phyloP scores from a whole-genome alignment of 2,329 filamentous ascomycete genomes.

The Fusarium beomiforme region DNA sequence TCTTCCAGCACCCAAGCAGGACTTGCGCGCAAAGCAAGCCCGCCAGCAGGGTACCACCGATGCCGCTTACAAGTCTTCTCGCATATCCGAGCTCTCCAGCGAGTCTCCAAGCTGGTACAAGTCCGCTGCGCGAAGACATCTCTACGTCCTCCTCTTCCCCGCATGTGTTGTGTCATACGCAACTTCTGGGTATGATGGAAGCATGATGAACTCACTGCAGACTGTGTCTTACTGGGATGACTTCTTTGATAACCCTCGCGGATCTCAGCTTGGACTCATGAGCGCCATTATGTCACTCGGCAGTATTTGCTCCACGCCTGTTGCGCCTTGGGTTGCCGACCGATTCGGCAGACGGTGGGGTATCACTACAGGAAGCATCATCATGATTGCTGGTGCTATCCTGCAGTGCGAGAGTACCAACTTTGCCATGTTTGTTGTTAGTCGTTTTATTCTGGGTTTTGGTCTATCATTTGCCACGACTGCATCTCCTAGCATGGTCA shows the following conservation, averaged over 20 bases:
- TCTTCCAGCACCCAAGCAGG: background rate
- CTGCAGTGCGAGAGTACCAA: constrained; percentile 46
- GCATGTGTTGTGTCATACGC: constrained; percentile 49
- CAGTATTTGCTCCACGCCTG: constrained; percentile 50
- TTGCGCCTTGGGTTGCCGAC: constrained; percentile 47
- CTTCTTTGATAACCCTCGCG: constrained; percentile 50
- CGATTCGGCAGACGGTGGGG: constrained; percentile 45
- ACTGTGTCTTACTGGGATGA: constrained; percentile 53
- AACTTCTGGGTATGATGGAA: constrained; percentile 56
- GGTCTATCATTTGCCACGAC: constrained; percentile 63
- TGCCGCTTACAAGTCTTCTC: constrained; percentile 38
- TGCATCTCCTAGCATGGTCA: constrained; percentile 60
- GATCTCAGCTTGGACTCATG: constrained; percentile 46
- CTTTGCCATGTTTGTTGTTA: constrained; percentile 63
- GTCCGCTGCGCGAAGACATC: constrained; percentile 42
- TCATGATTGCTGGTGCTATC: constrained; percentile 47
- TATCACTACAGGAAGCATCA: constrained; percentile 45
- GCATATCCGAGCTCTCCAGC: constrained; percentile 42
- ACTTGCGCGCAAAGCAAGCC: constrained; percentile 19
- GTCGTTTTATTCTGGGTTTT: constrained; percentile 63
- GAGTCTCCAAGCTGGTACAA: constrained; percentile 45
- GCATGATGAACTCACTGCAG: constrained; percentile 62
- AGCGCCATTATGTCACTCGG: constrained; percentile 60
- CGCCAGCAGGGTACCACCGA: constrained; percentile 22
- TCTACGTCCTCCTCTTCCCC: constrained; percentile 48